Evolutionary conservation across 1,284 basidiomycete genomes (phyloP), one percentile per base, ranked within the genome.

Genomic region (Erythrobasidium hasegawianum): DNA sequence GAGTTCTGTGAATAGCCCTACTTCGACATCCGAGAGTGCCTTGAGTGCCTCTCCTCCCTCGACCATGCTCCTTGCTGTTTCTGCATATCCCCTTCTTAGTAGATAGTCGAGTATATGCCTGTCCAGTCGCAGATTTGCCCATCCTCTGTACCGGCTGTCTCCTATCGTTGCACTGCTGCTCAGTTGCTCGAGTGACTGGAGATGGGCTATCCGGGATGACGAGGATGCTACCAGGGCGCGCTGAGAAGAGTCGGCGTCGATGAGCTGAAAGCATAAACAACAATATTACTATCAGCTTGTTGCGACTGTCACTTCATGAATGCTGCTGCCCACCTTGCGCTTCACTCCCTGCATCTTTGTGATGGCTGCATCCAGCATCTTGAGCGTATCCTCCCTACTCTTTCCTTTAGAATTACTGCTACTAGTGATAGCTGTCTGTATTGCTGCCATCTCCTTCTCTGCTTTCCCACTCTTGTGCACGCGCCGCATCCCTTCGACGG

Each of bases 61-160:
- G 57, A 92, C 82, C 71, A 81, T 81, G 71, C 80, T 81, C 33
- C 11, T 33, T 3, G 89, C 88, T 0, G 86, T 87, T 72, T 81
- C 80, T 73, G 86, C 84, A 76, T 85, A 85, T 43, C 87, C 88
- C 50, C 82, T 81, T 27, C 93, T 81, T 45, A 97, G 80, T 52
- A 89, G 84, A 86, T 93, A 95, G 76, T 98, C 95, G 0, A 92
- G 87, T 27, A 98, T 81, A 86, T 94, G 96, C 68, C 95, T 80
- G 74, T 94, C 88, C 9, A 97, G 80, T 29, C 92, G 81, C 43
- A 82, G 85, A 71, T 88, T 85, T 16, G 86, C 84, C 90, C 90
- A 95, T 52, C 84, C 80, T 16, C 81, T 80, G 76, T 86, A 88
- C 7, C 83, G 80, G 61, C 82, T 80, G 61, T 78, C 82, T 11